These are phyloP conservation scores for Peniophora sp. DNA, from an alignment of 1,284 basidiomycete genomes.

Conservation along the genomic window DNA sequence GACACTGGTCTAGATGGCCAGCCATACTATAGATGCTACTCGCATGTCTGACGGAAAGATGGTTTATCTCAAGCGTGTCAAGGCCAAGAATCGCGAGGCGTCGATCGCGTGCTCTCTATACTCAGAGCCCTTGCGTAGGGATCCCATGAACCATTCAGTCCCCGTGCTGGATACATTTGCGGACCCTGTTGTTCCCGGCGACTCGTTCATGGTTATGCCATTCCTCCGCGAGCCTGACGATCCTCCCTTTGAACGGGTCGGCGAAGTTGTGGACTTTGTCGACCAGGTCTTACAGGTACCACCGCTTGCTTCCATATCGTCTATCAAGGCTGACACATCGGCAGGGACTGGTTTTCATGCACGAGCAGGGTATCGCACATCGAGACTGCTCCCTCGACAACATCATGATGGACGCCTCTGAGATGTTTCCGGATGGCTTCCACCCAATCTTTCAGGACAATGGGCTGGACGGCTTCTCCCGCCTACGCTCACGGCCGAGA, in stretches of 20 bases:
- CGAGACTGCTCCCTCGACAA: constrained; percentile 18
- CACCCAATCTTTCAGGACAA: constrained; percentile 14
- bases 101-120: neutral
- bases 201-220: constrained; percentile 19
- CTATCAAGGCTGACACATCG: neutral
- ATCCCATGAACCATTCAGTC: constrained; percentile 20
- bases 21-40: neutral
- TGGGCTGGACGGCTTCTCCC: constrained; percentile 7
- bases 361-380: constrained; percentile 4
- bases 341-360: constrained; percentile 8
- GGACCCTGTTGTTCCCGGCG: constrained; percentile 9
- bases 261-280: constrained; percentile 19
- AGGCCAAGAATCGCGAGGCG: neutral
- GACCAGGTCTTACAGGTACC: constrained; percentile 18
- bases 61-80: neutral
- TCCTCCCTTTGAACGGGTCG: constrained; percentile 16
- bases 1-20: neutral
- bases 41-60: neutral
- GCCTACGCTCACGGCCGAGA: constrained; percentile 6
- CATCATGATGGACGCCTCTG: constrained; percentile 21
- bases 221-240: constrained; percentile 12
- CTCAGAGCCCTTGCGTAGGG: constrained; percentile 3
- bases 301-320: neutral
- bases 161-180: constrained; percentile 17
- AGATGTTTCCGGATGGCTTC: constrained; percentile 17